phyloP scores from a whole-genome alignment of 768 basidiomycete species.

The Suillus discolor region DNA sequence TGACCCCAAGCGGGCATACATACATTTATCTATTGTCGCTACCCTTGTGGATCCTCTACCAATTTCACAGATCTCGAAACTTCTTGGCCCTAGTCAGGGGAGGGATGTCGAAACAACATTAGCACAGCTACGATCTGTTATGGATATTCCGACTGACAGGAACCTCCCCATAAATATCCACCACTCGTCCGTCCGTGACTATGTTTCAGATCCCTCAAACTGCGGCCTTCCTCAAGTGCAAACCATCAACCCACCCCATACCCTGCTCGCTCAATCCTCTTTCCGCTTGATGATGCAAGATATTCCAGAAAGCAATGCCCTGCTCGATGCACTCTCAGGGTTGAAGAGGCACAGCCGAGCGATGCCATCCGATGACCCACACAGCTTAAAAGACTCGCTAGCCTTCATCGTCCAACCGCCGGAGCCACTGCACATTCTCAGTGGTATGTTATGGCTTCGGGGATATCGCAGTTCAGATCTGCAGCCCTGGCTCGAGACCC shows the following conservation, averaged over 20 bases:
- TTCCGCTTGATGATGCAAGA: background rate
- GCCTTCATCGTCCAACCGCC: background rate
- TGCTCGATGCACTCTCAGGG: background rate
- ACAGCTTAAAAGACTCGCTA: background rate
- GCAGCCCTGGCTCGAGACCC: background rate
- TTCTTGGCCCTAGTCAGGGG: background rate
- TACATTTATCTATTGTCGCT: background rate
- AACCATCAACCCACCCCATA: background rate
- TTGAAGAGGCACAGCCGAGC: background rate
- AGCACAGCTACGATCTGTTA: background rate
- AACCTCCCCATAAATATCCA: background rate
- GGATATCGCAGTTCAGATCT: background rate
- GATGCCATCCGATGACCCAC: background rate
- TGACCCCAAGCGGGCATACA: background rate
- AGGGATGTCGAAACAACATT: background rate
- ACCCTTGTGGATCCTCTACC: background rate
- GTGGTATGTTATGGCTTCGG: background rate
- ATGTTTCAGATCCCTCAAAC: background rate
- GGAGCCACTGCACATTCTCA: background rate
- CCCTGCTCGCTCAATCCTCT: background rate
- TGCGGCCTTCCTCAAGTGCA: background rate
- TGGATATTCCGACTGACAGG: background rate
- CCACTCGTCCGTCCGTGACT: background rate
- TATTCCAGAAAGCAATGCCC: background rate
- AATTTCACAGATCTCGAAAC: conserved; percentile 1